Percentiles rank a stretch among this genome's conserved stretches.
Conservation (phyloP, 2,329 filamentous ascomycete genomes). For the Hypoxylon sp. region DNA sequence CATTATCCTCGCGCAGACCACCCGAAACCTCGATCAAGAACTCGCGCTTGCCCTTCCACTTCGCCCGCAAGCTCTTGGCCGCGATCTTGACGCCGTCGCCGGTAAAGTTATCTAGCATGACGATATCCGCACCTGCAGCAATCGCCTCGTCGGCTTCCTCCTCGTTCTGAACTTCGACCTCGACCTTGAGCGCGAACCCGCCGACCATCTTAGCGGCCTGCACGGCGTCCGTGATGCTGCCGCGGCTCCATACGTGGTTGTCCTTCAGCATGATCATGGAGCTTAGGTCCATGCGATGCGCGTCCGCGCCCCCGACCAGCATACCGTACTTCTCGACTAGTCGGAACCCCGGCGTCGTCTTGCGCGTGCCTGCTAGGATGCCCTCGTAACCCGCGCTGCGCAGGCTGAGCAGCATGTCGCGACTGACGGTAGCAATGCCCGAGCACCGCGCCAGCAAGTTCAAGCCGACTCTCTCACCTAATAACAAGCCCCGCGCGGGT, state of each 20-base stretch:
- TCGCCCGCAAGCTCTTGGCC: constrained; percentile 80
- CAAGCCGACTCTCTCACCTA: constrained; percentile 93
- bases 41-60: constrained; percentile 79
- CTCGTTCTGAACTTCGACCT: constrained; percentile 93
- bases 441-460: constrained; percentile 93
- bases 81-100: constrained; percentile 81
- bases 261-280: constrained; percentile 99
- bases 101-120: constrained; percentile 98
- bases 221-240: constrained; percentile 88
- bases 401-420: constrained; percentile 67
- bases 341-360: constrained; percentile 96
- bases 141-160: constrained; percentile 93
- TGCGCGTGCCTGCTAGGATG: constrained; percentile 91
- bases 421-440: constrained; percentile 82
- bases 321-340: constrained; percentile 99
- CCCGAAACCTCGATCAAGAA: constrained; percentile 94
- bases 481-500: constrained; percentile 81
- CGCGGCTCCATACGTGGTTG: constrained; percentile 95
- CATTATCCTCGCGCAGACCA: constrained; percentile 87
- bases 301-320: constrained; percentile 91
- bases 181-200: constrained; percentile 93
- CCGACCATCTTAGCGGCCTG: constrained; percentile 84
- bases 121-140: constrained; percentile 88
- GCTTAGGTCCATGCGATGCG: constrained; percentile 90
- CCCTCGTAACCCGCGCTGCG: constrained; percentile 80